Conservation (phyloP, 2,329 filamentous ascomycete genomes). For the Penicillium sp. region DNA sequence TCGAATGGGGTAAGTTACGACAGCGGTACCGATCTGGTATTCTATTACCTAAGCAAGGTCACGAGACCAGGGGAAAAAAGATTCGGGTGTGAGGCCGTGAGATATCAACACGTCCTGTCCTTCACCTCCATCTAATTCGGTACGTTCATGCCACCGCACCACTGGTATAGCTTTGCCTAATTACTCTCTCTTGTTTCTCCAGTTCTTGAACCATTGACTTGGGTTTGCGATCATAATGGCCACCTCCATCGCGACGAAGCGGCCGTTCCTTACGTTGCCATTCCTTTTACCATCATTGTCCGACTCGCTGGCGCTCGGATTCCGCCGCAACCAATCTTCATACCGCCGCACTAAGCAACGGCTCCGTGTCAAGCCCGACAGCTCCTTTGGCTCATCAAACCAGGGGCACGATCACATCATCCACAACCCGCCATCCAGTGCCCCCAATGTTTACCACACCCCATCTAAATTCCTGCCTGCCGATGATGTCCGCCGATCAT, state of each 20-base stretch:
- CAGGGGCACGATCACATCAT: constrained; percentile 57
- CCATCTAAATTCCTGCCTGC: constrained; percentile 65
- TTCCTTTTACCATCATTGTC: constrained; percentile 44
- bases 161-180: background rate
- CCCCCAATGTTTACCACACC: constrained; percentile 65
- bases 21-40: background rate
- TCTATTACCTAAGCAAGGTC: constrained; percentile 8
- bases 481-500: constrained; percentile 56
- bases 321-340: constrained; percentile 51
- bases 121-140: background rate
- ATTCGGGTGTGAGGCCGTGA: constrained; percentile 18
- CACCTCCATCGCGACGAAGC: constrained; percentile 32
- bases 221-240: constrained; percentile 27
- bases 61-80: constrained; percentile 27
- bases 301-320: constrained; percentile 33
- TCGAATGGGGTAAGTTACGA: background rate
- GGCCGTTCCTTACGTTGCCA: constrained; percentile 38
- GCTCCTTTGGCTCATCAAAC: constrained; percentile 48
- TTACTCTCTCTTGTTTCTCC: background rate
- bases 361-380: constrained; percentile 55
- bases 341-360: constrained; percentile 54
- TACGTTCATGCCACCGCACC: too few relatives aligned
- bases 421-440: constrained; percentile 67
- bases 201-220: constrained; percentile 6
- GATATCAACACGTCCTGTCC: constrained; percentile 7